A percentile compares a stretch with the other conserved stretches of the same genome.
Conservation (phyloP, 345 rosid genomes). For the Salix brachista region DNA sequence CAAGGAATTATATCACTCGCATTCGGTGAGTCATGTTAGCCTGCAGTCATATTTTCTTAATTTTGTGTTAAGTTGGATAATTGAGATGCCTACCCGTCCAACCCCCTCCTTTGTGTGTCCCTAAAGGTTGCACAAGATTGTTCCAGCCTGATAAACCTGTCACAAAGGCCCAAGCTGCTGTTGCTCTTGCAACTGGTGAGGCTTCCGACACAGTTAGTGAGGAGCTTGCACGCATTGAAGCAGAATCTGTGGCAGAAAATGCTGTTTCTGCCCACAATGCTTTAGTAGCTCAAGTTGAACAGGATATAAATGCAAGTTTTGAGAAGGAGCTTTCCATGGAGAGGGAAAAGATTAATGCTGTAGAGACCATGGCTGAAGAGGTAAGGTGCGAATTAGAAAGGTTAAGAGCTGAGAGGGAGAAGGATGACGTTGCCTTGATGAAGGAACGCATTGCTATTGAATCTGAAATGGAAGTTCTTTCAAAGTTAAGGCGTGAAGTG, state of each 20-base stretch:
- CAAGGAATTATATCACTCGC: conserved; percentile 83
- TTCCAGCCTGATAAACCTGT: conserved; percentile 93
- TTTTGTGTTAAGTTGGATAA: conserved; percentile 18
- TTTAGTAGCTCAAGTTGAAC: conserved; percentile 77
- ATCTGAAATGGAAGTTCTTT: conserved; percentile 78
- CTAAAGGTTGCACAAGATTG: conserved; percentile 72
- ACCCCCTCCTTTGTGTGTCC: not conserved
- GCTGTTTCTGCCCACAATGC: conserved; percentile 73
- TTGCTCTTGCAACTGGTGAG: conserved; percentile 82
- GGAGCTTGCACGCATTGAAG: conserved; percentile 89
- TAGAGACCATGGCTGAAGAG: conserved; percentile 84
- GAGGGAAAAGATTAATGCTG: conserved; percentile 61
- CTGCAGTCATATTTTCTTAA: conserved; percentile 7
- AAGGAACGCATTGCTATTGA: conserved; percentile 64
- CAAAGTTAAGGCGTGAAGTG: conserved; percentile 58
- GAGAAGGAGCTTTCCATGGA: conserved; percentile 69
- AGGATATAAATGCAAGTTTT: conserved; percentile 68
- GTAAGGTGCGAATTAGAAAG: conserved; percentile 60
- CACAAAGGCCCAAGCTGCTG: conserved; percentile 94
- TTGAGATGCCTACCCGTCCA: not conserved
- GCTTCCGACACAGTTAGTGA: conserved; percentile 71
- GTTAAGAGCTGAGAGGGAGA: conserved; percentile 66
- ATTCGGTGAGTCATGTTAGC: conserved; percentile 61
- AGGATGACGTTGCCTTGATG: conserved; percentile 53
- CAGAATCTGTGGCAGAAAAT: conserved; percentile 86